These are phyloP conservation scores for Schwanniomyces vanrijiae DNA, from an alignment of 805 yeast genomes.

Conservation along the genomic window DNA sequence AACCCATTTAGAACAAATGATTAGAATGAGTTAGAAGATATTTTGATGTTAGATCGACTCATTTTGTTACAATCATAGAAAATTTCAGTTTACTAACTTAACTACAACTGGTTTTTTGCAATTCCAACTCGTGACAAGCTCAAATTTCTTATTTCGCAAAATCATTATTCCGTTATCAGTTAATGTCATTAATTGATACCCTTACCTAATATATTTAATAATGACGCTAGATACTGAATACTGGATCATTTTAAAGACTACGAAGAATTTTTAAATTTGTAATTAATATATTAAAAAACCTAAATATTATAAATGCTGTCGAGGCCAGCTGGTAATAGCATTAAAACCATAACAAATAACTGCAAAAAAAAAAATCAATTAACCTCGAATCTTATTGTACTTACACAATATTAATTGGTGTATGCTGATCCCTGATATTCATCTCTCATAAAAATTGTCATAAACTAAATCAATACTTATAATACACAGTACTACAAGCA, in stretches of 20 bases:
- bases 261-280: background rate
- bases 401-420: background rate
- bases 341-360: background rate
- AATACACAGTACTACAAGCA: background rate
- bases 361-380: background rate
- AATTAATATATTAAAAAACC: background rate
- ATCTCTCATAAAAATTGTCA: background rate
- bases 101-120: no score
- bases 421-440: background rate
- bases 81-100: no score
- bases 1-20: no score
- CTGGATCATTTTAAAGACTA: no score
- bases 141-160: background rate
- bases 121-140: no score
- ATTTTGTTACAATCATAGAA: no score
- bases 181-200: no score
- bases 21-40: no score
- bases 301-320: background rate
- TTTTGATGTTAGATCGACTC: no score
- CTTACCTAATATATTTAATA: no score
- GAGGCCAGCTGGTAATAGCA: background rate
- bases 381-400: background rate
- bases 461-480: background rate
- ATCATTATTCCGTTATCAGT: background rate
- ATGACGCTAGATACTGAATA: no score